phyloP scores from a whole-genome alignment of 805 yeast genomes.

The Kazachstania africana region DNA sequence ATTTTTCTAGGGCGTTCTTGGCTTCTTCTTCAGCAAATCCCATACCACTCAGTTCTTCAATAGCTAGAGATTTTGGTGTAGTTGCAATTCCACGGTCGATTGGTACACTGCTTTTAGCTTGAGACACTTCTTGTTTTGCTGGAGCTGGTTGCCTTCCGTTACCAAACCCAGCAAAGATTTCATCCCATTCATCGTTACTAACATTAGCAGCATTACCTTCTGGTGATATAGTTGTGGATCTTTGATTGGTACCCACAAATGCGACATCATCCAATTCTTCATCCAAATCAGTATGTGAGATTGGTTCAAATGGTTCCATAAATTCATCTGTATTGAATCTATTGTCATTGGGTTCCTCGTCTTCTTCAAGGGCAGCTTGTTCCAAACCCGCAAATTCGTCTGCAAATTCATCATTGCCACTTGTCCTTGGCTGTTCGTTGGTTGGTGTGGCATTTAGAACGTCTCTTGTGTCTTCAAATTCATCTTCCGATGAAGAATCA shows the following conservation, averaged over 20 bases:
- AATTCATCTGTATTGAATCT: neutral
- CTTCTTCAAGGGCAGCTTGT: constrained; percentile 32
- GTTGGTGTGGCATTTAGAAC: neutral
- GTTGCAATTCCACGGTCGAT: constrained; percentile 27
- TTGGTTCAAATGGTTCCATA: constrained; percentile 19
- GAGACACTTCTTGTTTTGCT: constrained; percentile 2
- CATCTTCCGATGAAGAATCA: constrained; percentile 34
- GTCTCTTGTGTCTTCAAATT: constrained; percentile 9
- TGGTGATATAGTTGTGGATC: neutral
- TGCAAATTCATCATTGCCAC: constrained; percentile 23
- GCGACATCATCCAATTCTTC: constrained; percentile 16
- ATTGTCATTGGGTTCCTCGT: constrained; percentile 9
- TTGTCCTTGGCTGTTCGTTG: neutral
- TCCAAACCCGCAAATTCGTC: constrained; percentile 36
- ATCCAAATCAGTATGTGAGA: constrained; percentile 17
- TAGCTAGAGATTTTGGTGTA: constrained; percentile 42
- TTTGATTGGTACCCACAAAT: constrained; percentile 10
- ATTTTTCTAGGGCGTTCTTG: constrained; percentile 50
- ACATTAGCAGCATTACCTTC: constrained; percentile 5
- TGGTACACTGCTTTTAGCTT: constrained; percentile 10
- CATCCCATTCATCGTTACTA: constrained; percentile 81
- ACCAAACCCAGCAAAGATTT: constrained; percentile 81
- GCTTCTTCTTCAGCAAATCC: constrained; percentile 69
- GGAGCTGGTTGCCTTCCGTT: constrained; percentile 24
- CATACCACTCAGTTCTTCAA: constrained; percentile 79